Evolutionary conservation across 768 basidiomycete genomes (phyloP).

Genomic region (Kwoniella dendrophila): DNA sequence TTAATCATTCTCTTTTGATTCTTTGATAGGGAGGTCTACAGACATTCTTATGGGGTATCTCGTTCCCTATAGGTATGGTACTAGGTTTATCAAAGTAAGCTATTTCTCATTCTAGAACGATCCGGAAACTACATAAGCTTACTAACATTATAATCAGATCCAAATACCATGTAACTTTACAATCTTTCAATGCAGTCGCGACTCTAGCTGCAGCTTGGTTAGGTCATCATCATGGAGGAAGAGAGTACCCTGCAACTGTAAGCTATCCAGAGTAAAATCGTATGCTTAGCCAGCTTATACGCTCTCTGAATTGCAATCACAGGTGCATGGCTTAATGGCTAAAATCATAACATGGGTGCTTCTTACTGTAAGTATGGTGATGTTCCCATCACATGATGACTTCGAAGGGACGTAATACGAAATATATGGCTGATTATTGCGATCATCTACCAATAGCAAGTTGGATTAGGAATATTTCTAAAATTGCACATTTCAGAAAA

Average conservation of each 20-base stretch:
- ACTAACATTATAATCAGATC: constrained; percentile 56
- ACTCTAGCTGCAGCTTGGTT: constrained; percentile 65
- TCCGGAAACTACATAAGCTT: constrained; percentile 1
- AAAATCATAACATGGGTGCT: constrained; percentile 65
- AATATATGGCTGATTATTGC: constrained; percentile 6
- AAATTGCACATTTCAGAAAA: constrained; percentile 87
- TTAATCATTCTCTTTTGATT: background rate
- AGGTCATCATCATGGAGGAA: constrained; percentile 82
- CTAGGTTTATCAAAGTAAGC: constrained; percentile 57
- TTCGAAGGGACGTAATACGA: background rate
- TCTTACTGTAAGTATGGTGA: constrained; percentile 56
- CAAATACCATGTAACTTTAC: constrained; percentile 87
- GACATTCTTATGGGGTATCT: constrained; percentile 74
- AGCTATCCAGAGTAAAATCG: constrained; percentile 7
- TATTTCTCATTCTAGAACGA: background rate
- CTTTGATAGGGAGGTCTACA: constrained; percentile 66
- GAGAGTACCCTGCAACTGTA: constrained; percentile 71
- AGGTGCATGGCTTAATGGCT: constrained; percentile 68
- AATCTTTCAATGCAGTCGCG: constrained; percentile 70
- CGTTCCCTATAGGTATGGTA: constrained; percentile 74
- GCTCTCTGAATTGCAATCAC: background rate
- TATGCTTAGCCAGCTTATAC: background rate
- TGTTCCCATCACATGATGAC: background rate
- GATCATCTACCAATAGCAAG: constrained; percentile 59
- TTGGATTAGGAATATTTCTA: constrained; percentile 78